Conservation (phyloP, 805 yeast species). For the Wickerhamomyces ciferrii region DNA sequence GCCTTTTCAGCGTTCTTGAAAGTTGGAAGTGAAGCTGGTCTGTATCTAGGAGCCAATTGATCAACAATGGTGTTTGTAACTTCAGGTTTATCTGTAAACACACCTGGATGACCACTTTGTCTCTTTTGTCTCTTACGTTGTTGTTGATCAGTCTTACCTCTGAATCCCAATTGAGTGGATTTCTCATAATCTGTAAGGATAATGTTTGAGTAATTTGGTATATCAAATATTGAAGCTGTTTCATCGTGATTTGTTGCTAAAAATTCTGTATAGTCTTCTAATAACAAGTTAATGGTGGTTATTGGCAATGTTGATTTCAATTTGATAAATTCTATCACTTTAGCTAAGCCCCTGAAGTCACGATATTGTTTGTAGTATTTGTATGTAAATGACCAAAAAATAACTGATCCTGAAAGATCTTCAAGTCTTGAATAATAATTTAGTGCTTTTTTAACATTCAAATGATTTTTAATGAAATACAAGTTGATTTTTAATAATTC, state of each 20-base stretch:
- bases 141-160: conserved; percentile 7
- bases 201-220: conserved; percentile 14
- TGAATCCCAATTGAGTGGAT: conserved; percentile 23
- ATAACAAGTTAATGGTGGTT: conserved; percentile 35
- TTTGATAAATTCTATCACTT: conserved; percentile 40
- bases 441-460: conserved; percentile 27
- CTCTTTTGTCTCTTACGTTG: conserved; percentile 14
- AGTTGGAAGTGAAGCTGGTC: conserved; percentile 41
- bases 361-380: conserved; percentile 43
- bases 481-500: conserved; percentile 27
- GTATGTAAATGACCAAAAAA: conserved; percentile 55
- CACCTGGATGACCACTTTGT: conserved; percentile 31
- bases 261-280: conserved; percentile 33
- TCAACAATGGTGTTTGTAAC: conserved; percentile 31
- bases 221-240: conserved; percentile 19
- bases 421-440: conserved; percentile 20
- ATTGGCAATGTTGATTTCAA: conserved; percentile 43
- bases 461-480: conserved; percentile 22
- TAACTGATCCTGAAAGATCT: conserved; percentile 31
- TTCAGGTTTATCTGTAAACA: conserved; percentile 34
- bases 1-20: conserved; percentile 67
- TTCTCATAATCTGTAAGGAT: conserved; percentile 22
- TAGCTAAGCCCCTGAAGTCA: conserved; percentile 39
- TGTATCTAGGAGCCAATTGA: conserved; percentile 6
- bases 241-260: conserved; percentile 23